Conservation (phyloP, 148 eudicot species). For the Camellia japonica region DNA sequence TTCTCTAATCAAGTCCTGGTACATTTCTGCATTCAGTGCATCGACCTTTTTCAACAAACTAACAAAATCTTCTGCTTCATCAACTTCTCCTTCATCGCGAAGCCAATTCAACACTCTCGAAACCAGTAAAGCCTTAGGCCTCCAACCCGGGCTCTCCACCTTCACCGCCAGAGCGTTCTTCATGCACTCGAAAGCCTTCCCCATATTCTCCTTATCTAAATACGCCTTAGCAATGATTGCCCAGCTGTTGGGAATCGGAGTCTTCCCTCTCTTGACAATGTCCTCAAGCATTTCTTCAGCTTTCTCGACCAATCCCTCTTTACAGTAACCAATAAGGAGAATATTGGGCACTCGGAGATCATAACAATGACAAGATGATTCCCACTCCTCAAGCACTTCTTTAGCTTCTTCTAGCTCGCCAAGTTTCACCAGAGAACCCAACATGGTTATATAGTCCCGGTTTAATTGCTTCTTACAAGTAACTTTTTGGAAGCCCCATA, state of each 20-base stretch:
- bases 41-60: conserved; percentile 27
- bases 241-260: conserved; percentile 50
- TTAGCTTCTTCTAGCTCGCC: conserved; percentile 42
- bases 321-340: conserved; percentile 45
- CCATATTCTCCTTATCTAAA: conserved; percentile 28
- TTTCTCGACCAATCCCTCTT: conserved; percentile 34
- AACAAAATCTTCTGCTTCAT: conserved; percentile 42
- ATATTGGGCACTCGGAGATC: conserved; percentile 51
- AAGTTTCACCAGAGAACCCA: conserved; percentile 47
- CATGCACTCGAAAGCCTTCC: conserved; percentile 45
- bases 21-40: conserved; percentile 19
- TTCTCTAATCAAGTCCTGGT: conserved; percentile 12
- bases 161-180: conserved; percentile 38
- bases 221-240: conserved; percentile 47
- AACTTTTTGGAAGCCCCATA: conserved; percentile 42
- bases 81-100: conserved; percentile 32
- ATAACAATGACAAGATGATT: conserved; percentile 32
- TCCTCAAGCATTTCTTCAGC: conserved; percentile 44
- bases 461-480: conserved; percentile 37
- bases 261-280: conserved; percentile 31
- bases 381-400: conserved; percentile 47
- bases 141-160: conserved; percentile 41
- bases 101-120: conserved; percentile 44
- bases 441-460: conserved; percentile 41
- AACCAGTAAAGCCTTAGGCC: conserved; percentile 33